These are phyloP conservation scores for Xylaria nigripes DNA, from an alignment of 495 filamentous ascomycete species.

Conservation along the genomic window DNA sequence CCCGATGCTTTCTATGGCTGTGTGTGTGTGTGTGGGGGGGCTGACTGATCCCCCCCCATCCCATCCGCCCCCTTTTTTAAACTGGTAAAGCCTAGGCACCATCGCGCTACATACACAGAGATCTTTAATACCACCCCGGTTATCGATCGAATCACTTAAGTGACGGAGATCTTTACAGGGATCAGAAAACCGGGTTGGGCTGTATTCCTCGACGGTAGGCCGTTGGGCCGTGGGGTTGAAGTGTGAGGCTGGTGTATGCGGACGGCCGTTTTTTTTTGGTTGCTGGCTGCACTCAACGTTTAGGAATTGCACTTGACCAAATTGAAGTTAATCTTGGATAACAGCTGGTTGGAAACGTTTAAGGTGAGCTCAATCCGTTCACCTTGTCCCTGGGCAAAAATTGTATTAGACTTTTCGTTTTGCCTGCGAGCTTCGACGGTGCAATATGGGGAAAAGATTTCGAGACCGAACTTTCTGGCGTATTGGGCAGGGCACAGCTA, in stretches of 20 bases:
- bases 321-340: not conserved
- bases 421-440: not conserved
- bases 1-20: no score
- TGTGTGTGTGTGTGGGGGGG: not conserved
- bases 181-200: conserved; percentile 6
- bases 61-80: conserved; percentile 6
- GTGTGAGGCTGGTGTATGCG: conserved; percentile 12
- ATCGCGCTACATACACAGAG: conserved; percentile 1
- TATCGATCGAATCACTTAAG: conserved; percentile 9
- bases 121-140: conserved; percentile 11
- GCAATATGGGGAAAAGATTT: not conserved
- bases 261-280: conserved; percentile 1
- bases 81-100: not conserved
- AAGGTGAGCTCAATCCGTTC: not conserved
- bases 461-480: not conserved
- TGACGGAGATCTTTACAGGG: conserved; percentile 7
- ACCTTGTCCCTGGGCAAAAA: not conserved
- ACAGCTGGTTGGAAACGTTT: not conserved
- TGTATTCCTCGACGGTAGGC: conserved; percentile 7
- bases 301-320: not conserved
- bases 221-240: conserved; percentile 9
- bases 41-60: not conserved
- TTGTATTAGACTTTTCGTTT: not conserved
- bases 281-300: not conserved
- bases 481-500: not conserved